A percentile compares a stretch with the other conserved stretches of the same genome.
These are phyloP conservation scores for Fibroporia radiculosa DNA, from an alignment of 768 basidiomycete genomes.

Conservation along the genomic window DNA sequence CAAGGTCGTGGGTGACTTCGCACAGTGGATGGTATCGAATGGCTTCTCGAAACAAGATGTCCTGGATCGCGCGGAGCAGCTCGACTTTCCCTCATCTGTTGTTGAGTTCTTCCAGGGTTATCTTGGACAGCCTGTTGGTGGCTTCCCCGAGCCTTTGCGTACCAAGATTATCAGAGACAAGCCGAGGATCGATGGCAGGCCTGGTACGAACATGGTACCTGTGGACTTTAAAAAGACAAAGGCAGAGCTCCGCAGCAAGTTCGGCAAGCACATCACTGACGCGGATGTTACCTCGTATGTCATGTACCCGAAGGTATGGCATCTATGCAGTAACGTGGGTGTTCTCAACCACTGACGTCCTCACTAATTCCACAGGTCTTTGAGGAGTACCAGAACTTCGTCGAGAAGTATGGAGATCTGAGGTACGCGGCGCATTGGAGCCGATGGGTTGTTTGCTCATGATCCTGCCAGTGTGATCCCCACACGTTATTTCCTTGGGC, in stretches of 20 bases:
- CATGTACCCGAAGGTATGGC: conserved; percentile 91
- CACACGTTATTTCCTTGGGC: conserved; percentile 94
- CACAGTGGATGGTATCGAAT: conserved; percentile 99
- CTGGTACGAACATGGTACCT: conserved; percentile 81
- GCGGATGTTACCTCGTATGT: conserved; percentile 90
- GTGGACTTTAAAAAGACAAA: conserved; percentile 97
- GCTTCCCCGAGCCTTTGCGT: conserved; percentile 97
- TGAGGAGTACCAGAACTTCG: conserved; percentile 92
- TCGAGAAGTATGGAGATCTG: conserved; percentile 92
- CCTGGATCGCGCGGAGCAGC: conserved; percentile 71
- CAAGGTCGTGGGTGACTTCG: conserved; percentile 98
- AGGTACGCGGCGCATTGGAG: conserved; percentile 56
- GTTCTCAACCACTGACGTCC: neutral
- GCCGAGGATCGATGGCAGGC: conserved; percentile 87
- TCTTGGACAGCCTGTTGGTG: conserved; percentile 95
- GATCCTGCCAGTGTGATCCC: conserved; percentile 68
- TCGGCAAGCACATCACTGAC: conserved; percentile 92
- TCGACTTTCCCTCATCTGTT: conserved; percentile 97
- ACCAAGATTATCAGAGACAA: conserved; percentile 88
- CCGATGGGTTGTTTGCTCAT: no score
- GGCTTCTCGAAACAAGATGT: conserved; percentile 83
- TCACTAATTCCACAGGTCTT: conserved; percentile 79
- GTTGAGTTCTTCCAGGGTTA: conserved; percentile 99
- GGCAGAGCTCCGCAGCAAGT: conserved; percentile 85
- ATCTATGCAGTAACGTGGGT: neutral